Percentiles rank a stretch among this genome's conserved stretches.
Evolutionary conservation across 139 green algal genomes (phyloP).

Genomic region (Coccomyxa sp.): DNA sequence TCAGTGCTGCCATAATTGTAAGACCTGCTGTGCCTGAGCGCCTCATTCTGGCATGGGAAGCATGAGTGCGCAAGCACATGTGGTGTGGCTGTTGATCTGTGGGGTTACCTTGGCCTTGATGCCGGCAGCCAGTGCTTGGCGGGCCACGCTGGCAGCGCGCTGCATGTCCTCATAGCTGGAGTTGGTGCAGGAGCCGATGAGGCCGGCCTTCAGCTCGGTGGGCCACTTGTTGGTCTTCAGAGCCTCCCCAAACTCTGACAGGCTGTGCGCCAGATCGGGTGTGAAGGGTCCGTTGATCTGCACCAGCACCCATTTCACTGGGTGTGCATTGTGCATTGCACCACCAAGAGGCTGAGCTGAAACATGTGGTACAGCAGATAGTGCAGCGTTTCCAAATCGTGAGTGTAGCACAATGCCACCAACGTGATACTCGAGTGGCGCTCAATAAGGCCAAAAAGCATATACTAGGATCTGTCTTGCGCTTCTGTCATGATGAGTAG

Average conservation of each 20-base stretch:
- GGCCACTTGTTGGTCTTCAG: constrained; percentile 77
- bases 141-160: constrained; percentile 71
- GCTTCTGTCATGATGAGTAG: not conserved
- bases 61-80: too few relatives aligned
- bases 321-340: not conserved
- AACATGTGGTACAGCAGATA: too few relatives aligned
- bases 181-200: constrained; percentile 95
- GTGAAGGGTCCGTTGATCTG: constrained; percentile 96
- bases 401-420: too few relatives aligned
- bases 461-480: too few relatives aligned
- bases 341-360: too few relatives aligned
- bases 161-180: constrained; percentile 93
- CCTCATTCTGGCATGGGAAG: too few relatives aligned
- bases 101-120: constrained; percentile 78
- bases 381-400: too few relatives aligned
- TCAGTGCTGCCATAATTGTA: too few relatives aligned
- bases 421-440: too few relatives aligned
- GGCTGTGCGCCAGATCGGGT: constrained; percentile 80
- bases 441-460: too few relatives aligned
- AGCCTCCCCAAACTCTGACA: constrained; percentile 78
- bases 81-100: too few relatives aligned
- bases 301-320: not conserved
- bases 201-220: constrained; percentile 63
- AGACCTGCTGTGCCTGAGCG: too few relatives aligned
- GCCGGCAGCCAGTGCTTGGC: constrained; percentile 75